A percentile compares a stretch with the other conserved stretches of the same genome.
Evolutionary conservation across 345 rosid genomes (phyloP).

Genomic region (Draba incana): DNA sequence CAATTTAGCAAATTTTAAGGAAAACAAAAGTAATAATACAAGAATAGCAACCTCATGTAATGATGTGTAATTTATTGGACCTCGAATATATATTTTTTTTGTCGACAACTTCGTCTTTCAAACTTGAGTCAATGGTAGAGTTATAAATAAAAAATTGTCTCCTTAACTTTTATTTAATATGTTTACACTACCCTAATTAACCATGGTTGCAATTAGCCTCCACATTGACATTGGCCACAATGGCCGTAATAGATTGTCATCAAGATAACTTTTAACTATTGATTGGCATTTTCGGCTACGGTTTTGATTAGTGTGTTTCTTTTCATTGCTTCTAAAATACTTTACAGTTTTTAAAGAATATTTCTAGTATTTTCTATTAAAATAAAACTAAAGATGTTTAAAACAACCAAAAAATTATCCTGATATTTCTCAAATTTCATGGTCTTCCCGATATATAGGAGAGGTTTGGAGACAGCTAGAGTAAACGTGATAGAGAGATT

Average conservation of each 20-base stretch:
- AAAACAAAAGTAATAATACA: too few relatives aligned
- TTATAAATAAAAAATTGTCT: not conserved
- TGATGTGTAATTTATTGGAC: not conserved
- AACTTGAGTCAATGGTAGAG: conserved; percentile 13
- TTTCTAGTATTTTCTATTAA: too few relatives aligned
- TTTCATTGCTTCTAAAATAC: not conserved
- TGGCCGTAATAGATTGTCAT: not conserved
- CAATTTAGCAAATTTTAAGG: too few relatives aligned
- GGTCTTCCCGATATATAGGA: conserved; percentile 22
- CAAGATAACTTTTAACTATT: not conserved
- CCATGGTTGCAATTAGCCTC: not conserved
- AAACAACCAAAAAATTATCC: not conserved
- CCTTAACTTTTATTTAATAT: not conserved
- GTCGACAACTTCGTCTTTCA: not conserved
- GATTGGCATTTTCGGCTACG: not conserved
- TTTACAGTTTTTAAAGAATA: too few relatives aligned
- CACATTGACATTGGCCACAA: conserved; percentile 24
- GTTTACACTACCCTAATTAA: conserved; percentile 6
- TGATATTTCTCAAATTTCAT: conserved; percentile 10
- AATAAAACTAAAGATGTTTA: too few relatives aligned
- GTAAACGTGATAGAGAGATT: conserved; percentile 33
- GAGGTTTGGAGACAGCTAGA: conserved; percentile 38
- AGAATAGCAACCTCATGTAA: not conserved
- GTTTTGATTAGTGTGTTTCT: not conserved
- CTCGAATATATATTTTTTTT: not conserved